A percentile compares a stretch with the other conserved stretches of the same genome.
phyloP scores from a whole-genome alignment of 2,329 filamentous ascomycete species.

The Coniochaeta sp. region DNA sequence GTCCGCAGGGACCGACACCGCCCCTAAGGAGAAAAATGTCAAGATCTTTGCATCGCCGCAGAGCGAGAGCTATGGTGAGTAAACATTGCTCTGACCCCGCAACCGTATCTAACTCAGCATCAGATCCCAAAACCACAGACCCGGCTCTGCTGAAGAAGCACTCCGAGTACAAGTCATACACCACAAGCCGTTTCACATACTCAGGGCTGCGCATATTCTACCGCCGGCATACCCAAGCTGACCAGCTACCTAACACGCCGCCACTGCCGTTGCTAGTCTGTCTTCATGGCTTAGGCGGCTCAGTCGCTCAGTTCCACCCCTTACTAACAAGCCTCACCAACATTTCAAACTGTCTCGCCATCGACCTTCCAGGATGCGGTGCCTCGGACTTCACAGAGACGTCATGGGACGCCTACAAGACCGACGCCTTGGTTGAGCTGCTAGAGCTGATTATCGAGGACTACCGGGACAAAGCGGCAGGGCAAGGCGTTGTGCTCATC shows the following conservation, averaged over 20 bases:
- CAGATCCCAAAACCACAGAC: constrained; percentile 51
- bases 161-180: constrained; percentile 64
- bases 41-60: constrained; percentile 1
- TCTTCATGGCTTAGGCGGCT: constrained; percentile 89
- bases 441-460: constrained; percentile 68
- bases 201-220: constrained; percentile 76
- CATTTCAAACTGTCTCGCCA: constrained; percentile 74
- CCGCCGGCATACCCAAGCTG: constrained; percentile 72
- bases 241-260: constrained; percentile 68
- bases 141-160: constrained; percentile 75
- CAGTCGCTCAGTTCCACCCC: constrained; percentile 78
- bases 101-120: not conserved
- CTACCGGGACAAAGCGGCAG: constrained; percentile 56
- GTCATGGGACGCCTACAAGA: constrained; percentile 71
- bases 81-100: not conserved
- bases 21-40: not conserved
- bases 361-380: constrained; percentile 89
- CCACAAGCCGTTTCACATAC: constrained; percentile 65
- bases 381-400: constrained; percentile 66
- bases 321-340: constrained; percentile 76
- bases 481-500: constrained; percentile 71
- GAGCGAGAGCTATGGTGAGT: not conserved
- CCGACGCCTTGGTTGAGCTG: constrained; percentile 67
- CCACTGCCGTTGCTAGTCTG: constrained; percentile 83
- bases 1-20: not conserved